Evolutionary conservation across 2,329 filamentous ascomycete species (phyloP), one percentile per base, ranked within the genome.

Genomic region (Hypoxylon sp.): DNA sequence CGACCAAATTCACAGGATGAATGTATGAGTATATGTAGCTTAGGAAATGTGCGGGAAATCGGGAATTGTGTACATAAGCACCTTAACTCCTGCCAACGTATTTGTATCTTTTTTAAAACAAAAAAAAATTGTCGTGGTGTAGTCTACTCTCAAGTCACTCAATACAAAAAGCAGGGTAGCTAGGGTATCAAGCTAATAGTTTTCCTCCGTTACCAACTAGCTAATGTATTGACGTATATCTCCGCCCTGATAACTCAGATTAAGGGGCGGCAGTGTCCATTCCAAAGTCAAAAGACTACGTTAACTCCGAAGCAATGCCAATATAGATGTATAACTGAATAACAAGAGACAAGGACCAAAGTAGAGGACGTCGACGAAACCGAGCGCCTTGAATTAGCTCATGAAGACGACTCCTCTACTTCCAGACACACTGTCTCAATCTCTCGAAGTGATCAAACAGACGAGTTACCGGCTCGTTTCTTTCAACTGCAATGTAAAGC

Each of bases 221-320:
- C n/a, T 53, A 36, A 25, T 53, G 46, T 58, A 59, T 60, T 63
- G 51, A 38, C 36, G n/a, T 62, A 56, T 38, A 36, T 64, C 67
- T 28, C 34, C 36, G 21, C 51, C 25, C 49, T 52, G 13, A 36
- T n/a, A 38, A 57, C 19, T 51, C 23, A 55, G 49, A 53, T 32
- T 14, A 32, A 63, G 41, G 32, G 48, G 50, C 45, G 30, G 19
- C 6, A 21, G 43, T 23, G 36, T 57, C 55, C 59, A 49, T 23
- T 55, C 30, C 21, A 46, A 56, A 58, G 28, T 14, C 46, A 58
- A 67, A 67, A 57, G 60, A 60, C 38, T n/a, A 34, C 38, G n/a
- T 49, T 34, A 64, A 70, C 68, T 68, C 68, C 68, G 45, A 55
- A 21, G 25, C 45, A 38, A 70, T 70, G 68, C 62, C 52, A 48